Conservation (phyloP, 805 yeast species). For the Saccharomycopsis babjevae region DNA sequence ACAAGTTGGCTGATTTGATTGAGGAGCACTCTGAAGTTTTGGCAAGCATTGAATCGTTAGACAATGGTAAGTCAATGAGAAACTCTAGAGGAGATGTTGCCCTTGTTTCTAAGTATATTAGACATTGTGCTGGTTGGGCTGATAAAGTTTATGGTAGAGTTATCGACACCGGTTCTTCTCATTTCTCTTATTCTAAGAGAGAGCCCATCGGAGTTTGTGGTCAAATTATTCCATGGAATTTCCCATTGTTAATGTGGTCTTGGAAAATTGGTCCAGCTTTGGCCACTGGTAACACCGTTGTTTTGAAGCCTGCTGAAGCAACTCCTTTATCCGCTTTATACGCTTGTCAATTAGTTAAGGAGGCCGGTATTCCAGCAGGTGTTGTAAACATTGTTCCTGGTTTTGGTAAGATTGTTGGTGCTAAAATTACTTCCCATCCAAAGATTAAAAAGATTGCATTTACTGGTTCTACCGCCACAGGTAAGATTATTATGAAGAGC, state of each 20-base stretch:
- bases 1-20: conserved; percentile 66
- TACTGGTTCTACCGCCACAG: conserved; percentile 93
- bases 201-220: conserved; percentile 96
- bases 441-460: conserved; percentile 84
- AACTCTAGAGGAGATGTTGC: conserved; percentile 70
- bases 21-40: conserved; percentile 63
- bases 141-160: conserved; percentile 75
- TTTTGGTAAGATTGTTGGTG: conserved; percentile 77
- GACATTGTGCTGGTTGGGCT: conserved; percentile 87
- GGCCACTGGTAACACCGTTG: conserved; percentile 83
- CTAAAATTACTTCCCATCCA: conserved; percentile 66
- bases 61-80: conserved; percentile 76
- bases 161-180: conserved; percentile 63
- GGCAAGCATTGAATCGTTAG: conserved; percentile 76
- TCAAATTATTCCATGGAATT: conserved; percentile 95
- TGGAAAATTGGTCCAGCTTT: conserved; percentile 94
- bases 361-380: conserved; percentile 90
- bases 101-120: conserved; percentile 55
- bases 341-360: conserved; percentile 55
- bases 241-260: conserved; percentile 86
- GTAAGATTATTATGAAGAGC: conserved; percentile 68
- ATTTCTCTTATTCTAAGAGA: conserved; percentile 70
- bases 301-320: conserved; percentile 83
- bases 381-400: conserved; percentile 84
- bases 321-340: conserved; percentile 84